These are phyloP conservation scores for Saccharomycopsis fermentans DNA, from an alignment of 805 yeast genomes.

Conservation along the genomic window DNA sequence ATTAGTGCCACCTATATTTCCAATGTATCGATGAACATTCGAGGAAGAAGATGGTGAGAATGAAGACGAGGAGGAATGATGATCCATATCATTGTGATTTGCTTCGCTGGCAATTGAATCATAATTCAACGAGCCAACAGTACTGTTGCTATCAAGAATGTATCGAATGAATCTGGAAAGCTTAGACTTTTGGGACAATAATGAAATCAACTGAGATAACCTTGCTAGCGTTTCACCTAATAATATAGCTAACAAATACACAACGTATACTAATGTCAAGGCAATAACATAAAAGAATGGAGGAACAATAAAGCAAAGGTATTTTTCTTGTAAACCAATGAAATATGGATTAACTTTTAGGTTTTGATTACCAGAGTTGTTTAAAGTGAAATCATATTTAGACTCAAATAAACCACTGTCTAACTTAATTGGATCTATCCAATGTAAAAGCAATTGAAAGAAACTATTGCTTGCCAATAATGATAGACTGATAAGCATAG, in stretches of 20 bases:
- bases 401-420: slow-evolving; percentile 29
- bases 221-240: slow-evolving; percentile 12
- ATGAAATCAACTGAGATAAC: neutral
- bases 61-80: neutral
- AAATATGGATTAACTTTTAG: slow-evolving; percentile 44
- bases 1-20: neutral
- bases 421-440: slow-evolving; percentile 45
- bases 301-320: slow-evolving; percentile 44
- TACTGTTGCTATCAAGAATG: neutral
- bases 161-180: neutral
- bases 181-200: neutral
- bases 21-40: neutral
- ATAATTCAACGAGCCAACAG: neutral
- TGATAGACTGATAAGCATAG: slow-evolving; percentile 29
- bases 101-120: neutral
- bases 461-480: slow-evolving; percentile 27
- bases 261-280: slow-evolving; percentile 31
- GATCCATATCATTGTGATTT: neutral
- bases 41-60: neutral
- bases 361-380: slow-evolving; percentile 35
- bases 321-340: slow-evolving; percentile 53
- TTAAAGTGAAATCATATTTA: slow-evolving; percentile 45
- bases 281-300: slow-evolving; percentile 43
- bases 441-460: slow-evolving; percentile 32
- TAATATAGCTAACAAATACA: slow-evolving; percentile 24